A percentile compares a stretch with the other conserved stretches of the same genome.
phyloP scores from a whole-genome alignment of 192 early-diverging fungal genomes.

The Coemansia sp. region DNA sequence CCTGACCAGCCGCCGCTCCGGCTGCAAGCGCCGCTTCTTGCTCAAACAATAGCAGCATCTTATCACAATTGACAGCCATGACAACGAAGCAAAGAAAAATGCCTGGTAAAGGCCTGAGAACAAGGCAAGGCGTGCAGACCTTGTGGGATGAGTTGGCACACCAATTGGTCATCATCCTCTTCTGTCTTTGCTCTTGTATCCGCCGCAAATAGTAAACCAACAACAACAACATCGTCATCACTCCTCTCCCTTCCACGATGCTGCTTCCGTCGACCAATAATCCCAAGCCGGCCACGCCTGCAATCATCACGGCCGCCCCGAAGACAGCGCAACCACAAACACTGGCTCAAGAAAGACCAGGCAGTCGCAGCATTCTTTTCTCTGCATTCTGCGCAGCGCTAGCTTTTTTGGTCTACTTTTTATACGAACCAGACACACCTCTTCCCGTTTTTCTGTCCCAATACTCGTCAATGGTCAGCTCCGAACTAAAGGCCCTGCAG shows the following conservation, averaged over 20 bases:
- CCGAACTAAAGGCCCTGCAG: background rate
- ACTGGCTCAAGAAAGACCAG: too few species aligned
- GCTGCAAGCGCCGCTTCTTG: too few species aligned
- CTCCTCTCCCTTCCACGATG: background rate
- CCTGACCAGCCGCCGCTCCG: too few species aligned
- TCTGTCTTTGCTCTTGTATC: background rate
- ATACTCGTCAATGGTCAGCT: constrained; percentile 7
- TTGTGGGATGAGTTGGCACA: too few species aligned
- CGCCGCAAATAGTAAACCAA: background rate
- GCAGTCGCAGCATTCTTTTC: background rate
- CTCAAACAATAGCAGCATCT: too few species aligned
- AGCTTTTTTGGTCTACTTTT: background rate
- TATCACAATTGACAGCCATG: too few species aligned
- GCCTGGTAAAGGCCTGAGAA: too few species aligned
- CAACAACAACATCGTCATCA: background rate
- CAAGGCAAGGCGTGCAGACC: too few species aligned
- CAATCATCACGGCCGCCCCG: background rate
- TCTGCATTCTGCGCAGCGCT: background rate
- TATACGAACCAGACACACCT: background rate
- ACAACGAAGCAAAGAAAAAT: too few species aligned
- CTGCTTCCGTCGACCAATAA: too few species aligned
- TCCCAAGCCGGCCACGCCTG: too few species aligned
- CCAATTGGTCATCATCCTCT: too few species aligned
- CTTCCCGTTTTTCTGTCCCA: background rate
- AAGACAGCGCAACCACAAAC: background rate